Conservation (phyloP, 2,329 filamentous ascomycete species). For the Colletotrichum higginsianum region DNA sequence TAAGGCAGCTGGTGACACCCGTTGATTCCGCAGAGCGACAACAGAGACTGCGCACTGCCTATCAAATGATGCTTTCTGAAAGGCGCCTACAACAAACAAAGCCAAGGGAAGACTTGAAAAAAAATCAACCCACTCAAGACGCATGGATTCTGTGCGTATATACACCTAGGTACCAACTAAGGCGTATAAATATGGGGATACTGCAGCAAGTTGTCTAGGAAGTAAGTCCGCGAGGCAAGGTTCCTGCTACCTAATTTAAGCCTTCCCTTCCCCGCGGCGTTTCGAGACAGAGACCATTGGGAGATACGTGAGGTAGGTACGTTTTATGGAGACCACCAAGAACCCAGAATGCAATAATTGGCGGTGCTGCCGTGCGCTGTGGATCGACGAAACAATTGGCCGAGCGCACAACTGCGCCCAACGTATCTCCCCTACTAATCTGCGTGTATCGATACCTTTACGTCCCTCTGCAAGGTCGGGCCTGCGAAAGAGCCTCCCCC, state of each 20-base stretch:
- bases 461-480: background rate
- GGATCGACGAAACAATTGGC: conserved; percentile 21
- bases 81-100: background rate
- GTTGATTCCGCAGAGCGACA: background rate
- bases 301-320: background rate
- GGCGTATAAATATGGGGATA: too few species aligned
- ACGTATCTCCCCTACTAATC: background rate
- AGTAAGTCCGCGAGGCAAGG: background rate
- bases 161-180: too few species aligned
- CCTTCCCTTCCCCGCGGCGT: conserved; percentile 21
- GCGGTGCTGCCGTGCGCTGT: conserved; percentile 20
- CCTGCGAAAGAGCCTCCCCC: conserved; percentile 25
- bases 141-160: too few species aligned
- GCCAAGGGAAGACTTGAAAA: too few species aligned
- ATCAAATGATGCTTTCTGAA: background rate
- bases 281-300: conserved; percentile 7
- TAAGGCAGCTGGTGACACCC: background rate
- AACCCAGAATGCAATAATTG: too few species aligned
- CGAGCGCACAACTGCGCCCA: background rate
- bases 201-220: too few species aligned
- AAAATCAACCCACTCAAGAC: too few species aligned
- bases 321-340: too few species aligned
- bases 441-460: background rate
- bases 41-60: background rate
- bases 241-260: conserved; percentile 28